Evolutionary conservation across 371 early-diverging fungal species (phyloP), one percentile per base, ranked within the genome.

Genomic region (Mortierella polycephala): DNA sequence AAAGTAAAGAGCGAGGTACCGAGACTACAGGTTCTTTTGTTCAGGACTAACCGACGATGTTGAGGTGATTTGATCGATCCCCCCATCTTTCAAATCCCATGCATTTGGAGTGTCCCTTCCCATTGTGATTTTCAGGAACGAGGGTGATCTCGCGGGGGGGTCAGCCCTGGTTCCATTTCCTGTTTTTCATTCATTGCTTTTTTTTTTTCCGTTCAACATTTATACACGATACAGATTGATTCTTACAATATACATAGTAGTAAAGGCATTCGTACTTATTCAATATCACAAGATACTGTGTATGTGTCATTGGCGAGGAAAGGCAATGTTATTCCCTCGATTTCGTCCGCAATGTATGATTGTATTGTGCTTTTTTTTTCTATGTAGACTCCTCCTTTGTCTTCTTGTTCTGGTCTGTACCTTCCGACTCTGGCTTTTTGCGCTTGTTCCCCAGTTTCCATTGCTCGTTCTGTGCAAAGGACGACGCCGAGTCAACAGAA

Each of bases 401-500:
- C 23, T 61, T 76, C 53, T 79, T 62, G 45, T 61, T 50, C 21
- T 46, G 53, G 21, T 41, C 20, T 39, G 57, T 54, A 16, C 55
- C 63, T 52, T 67, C 56, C 11, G 60, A 45, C 40, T 62, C 57
- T 54, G 30, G 6, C 53, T 55, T 52, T 71, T 69, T 74, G 44
- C 75, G 79, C 52, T 64, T 76, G 57, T 72, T 62, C 16, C 83
- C 82, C 50, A 75, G 47, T 60, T 81, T 82, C 73, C 82, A 75
- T 37, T 73, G 61, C 50, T 81, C 79, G 8, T 56, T 69, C 23
- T 65, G 74, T 62, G 64, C 30, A 16, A 72, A 57, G 0, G 65
- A 72, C n/a, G 70, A 64, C 11, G 63, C 69, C 7, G 77, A 67
- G 18, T 85, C 86, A 41, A 87, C 70, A 0, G 87, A 81, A 21